Percentiles rank a stretch among this genome's conserved stretches.
Conservation (phyloP, 768 basidiomycete species). For the Leucosporidium scottii region DNA sequence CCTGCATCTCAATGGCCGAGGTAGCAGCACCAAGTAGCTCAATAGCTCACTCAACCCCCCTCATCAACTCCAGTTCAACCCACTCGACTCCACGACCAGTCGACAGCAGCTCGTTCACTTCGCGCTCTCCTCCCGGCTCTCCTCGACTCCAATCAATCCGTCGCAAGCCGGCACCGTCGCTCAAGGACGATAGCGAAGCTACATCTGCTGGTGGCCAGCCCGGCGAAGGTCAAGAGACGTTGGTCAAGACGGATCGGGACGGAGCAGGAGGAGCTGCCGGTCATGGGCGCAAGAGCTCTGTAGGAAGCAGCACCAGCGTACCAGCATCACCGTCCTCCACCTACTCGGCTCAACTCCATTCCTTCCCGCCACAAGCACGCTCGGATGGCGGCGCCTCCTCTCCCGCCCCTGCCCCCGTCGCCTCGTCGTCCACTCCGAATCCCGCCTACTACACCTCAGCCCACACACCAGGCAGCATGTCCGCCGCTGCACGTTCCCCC, state of each 20-base stretch:
- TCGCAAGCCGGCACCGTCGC: conserved; percentile 10
- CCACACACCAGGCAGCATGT: background rate
- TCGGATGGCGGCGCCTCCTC: background rate
- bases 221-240: background rate
- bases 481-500: background rate
- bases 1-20: too few relatives aligned
- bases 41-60: too few relatives aligned
- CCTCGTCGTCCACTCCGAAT: background rate
- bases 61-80: too few relatives aligned
- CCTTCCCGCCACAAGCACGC: background rate
- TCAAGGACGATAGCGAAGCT: background rate
- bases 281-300: background rate
- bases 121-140: background rate
- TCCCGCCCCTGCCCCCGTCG: background rate
- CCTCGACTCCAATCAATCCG: background rate
- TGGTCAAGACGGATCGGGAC: background rate
- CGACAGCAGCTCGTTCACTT: background rate
- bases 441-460: background rate
- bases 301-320: background rate
- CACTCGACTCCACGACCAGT: too few relatives aligned
- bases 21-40: too few relatives aligned
- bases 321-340: background rate
- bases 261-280: background rate
- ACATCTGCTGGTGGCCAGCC: background rate
- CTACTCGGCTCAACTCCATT: background rate